Conservation (phyloP, 2,329 filamentous ascomycete species). For the Colletotrichum lupini region DNA sequence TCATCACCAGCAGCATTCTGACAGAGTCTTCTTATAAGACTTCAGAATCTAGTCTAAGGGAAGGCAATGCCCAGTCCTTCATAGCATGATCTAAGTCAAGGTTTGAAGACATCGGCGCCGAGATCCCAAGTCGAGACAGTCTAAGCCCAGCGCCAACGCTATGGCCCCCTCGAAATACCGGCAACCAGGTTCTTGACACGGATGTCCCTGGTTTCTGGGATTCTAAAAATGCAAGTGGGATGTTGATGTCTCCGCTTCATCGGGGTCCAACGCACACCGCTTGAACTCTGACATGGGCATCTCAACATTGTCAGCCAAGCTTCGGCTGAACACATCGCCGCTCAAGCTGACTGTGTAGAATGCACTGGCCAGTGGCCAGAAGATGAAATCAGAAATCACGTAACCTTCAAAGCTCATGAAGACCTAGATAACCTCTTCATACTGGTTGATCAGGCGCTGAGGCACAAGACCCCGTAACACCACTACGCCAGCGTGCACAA, state of each 20-base stretch:
- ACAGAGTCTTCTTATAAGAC: not conserved
- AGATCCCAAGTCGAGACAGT: conserved; percentile 1
- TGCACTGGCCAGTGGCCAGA: not conserved
- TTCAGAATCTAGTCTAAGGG: not conserved
- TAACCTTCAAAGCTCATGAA: not conserved
- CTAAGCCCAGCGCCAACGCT: not conserved
- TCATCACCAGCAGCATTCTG: not conserved
- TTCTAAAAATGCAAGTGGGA: not conserved
- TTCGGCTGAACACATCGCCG: not conserved
- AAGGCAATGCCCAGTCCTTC: not conserved
- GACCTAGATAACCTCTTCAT: conserved; percentile 28
- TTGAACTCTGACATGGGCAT: not conserved
- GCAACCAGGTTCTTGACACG: not conserved
- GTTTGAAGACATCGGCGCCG: conserved; percentile 3
- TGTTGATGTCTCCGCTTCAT: not conserved
- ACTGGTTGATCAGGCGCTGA: conserved; percentile 44
- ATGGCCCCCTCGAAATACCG: not conserved
- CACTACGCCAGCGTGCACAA: conserved; percentile 70
- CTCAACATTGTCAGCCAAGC: not conserved
- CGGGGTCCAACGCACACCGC: not conserved
- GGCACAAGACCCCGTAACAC: conserved; percentile 56
- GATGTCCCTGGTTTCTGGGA: not conserved
- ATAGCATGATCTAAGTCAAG: not conserved
- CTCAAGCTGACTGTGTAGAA: not conserved
- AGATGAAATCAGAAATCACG: not conserved